These are phyloP conservation scores for Beauveria bassiana DNA, from an alignment of 2,329 filamentous ascomycete species.

Conservation along the genomic window DNA sequence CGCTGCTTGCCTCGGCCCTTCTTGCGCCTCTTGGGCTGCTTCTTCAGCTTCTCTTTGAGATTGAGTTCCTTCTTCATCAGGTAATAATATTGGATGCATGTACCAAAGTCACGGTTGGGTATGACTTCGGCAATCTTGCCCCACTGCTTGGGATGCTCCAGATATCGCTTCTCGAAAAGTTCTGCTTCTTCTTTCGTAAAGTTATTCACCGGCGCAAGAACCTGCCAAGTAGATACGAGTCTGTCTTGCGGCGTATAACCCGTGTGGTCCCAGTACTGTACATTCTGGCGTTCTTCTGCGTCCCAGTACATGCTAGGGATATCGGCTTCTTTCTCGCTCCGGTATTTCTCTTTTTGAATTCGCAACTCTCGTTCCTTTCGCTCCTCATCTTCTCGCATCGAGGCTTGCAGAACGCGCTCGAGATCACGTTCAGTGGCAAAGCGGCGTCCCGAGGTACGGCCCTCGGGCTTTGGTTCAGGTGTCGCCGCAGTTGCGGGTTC, in stretches of 20 bases:
- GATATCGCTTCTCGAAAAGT: constrained; percentile 65
- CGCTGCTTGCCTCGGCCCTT: constrained; percentile 51
- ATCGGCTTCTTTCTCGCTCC: constrained; percentile 68
- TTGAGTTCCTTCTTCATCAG: constrained; percentile 67
- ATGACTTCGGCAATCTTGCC: constrained; percentile 65
- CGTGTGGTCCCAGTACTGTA: constrained; percentile 57
- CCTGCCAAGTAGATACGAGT: constrained; percentile 63
- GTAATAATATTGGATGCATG: constrained; percentile 83
- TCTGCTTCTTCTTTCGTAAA: constrained; percentile 65
- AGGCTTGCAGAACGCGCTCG: constrained; percentile 64
- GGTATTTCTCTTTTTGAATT: constrained; percentile 60
- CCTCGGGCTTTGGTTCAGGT: constrained; percentile 50
- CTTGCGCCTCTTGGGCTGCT: constrained; percentile 52
- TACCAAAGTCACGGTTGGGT: constrained; percentile 61
- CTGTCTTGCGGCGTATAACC: constrained; percentile 57
- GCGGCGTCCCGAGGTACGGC: constrained; percentile 43
- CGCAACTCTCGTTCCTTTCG: constrained; percentile 58
- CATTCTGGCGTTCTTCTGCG: constrained; percentile 48
- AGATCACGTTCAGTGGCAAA: constrained; percentile 68
- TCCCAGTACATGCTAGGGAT: constrained; percentile 65
- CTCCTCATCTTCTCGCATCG: constrained; percentile 63
- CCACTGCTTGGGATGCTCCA: constrained; percentile 76
- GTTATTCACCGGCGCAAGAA: constrained; percentile 65
- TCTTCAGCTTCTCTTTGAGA: constrained; percentile 68
- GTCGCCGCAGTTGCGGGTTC: constrained; percentile 30